phyloP scores from a whole-genome alignment of 495 filamentous ascomycete species.

The Staphylotrichum longicolle region DNA sequence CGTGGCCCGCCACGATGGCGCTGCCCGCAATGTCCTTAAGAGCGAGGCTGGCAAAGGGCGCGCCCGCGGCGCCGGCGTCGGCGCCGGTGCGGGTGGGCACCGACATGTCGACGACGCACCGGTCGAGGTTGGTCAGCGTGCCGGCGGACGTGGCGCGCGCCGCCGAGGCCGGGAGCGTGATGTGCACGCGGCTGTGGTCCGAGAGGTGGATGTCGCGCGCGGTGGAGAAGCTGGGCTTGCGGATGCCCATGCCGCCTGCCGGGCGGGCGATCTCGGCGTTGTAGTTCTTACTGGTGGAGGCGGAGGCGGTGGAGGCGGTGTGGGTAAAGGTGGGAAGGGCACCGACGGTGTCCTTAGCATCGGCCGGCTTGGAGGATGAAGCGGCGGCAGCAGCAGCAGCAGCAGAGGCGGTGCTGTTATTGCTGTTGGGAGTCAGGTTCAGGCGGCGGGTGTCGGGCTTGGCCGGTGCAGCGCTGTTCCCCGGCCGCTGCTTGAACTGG shows the following conservation, averaged over 20 bases:
- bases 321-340: conserved; percentile 29
- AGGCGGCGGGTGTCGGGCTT: conserved; percentile 15
- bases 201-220: conserved; percentile 62
- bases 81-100: conserved; percentile 47
- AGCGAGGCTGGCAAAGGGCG: conserved; percentile 70
- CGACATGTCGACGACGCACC: conserved; percentile 78
- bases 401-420: neutral
- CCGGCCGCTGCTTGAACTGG: conserved; percentile 45
- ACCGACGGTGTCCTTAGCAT: conserved; percentile 32
- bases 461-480: neutral
- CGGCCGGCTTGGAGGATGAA: conserved; percentile 15
- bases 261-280: conserved; percentile 47
- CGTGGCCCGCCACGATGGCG: conserved; percentile 71
- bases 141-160: conserved; percentile 66
- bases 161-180: conserved; percentile 68
- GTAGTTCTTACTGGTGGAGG: conserved; percentile 44
- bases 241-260: conserved; percentile 30
- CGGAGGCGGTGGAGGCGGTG: conserved; percentile 5
- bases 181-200: conserved; percentile 61
- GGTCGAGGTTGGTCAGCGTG: conserved; percentile 65
- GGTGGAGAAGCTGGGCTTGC: conserved; percentile 59
- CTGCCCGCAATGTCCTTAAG: conserved; percentile 66
- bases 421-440: neutral
- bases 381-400: conserved; percentile 7
- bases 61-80: conserved; percentile 35